Percentiles rank a stretch among this genome's conserved stretches.
phyloP scores from a whole-genome alignment of 1,139 yeast species.

The Suhomyces bribrorum region DNA sequence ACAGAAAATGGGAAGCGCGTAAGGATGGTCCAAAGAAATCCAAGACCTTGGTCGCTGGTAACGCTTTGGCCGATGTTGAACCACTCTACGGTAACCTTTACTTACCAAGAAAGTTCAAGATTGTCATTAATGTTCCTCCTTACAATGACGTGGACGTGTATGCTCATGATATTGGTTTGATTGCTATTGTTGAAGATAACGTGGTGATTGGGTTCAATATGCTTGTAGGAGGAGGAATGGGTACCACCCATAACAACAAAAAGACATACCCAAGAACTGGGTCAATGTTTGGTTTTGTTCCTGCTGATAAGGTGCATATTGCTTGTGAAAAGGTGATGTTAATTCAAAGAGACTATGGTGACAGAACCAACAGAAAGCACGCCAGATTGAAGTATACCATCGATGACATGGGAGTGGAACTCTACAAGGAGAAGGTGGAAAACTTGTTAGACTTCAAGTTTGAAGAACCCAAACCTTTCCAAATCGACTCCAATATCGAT shows the following conservation, averaged over 20 bases:
- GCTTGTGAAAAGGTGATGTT: constrained; percentile 92
- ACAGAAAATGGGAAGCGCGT: constrained; percentile 71
- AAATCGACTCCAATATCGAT: constrained; percentile 85
- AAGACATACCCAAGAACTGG: constrained; percentile 97
- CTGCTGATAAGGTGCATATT: constrained; percentile 65
- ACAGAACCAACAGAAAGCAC: constrained; percentile 94
- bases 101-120: constrained; percentile 93
- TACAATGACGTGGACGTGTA: constrained; percentile 96
- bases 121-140: constrained; percentile 95
- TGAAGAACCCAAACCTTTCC: constrained; percentile 67
- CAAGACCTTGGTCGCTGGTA: constrained; percentile 83
- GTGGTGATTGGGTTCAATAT: constrained; percentile 78
- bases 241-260: constrained; percentile 93
- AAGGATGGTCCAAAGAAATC: constrained; percentile 77
- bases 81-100: constrained; percentile 87
- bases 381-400: constrained; percentile 97
- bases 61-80: constrained; percentile 80
- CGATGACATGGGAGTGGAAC: constrained; percentile 87
- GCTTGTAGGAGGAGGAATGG: constrained; percentile 98
- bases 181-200: constrained; percentile 78
- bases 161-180: constrained; percentile 91
- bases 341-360: constrained; percentile 94
- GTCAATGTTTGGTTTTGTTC: constrained; percentile 75
- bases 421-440: constrained; percentile 77
- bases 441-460: constrained; percentile 77